Evolutionary conservation across 305 asterid species (phyloP).

Genomic region (Fraxinus albicans): DNA sequence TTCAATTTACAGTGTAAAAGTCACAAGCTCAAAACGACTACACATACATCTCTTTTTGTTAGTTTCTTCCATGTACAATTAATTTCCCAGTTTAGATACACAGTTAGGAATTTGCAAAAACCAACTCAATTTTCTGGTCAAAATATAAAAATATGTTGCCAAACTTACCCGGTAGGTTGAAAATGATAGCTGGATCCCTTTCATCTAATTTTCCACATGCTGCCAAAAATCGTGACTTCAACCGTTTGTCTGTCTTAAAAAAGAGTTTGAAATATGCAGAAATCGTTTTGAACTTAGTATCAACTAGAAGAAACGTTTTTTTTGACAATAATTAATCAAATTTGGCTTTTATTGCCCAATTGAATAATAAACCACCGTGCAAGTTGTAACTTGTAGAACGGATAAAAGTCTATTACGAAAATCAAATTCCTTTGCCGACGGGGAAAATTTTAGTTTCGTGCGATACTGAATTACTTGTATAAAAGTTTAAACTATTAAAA

Average conservation of each 20-base stretch:
- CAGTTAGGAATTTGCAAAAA: background rate
- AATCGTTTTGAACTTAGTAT: background rate
- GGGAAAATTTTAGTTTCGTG: background rate
- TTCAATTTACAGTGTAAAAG: background rate
- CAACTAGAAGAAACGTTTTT: conserved; percentile 21
- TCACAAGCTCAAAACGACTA: no score
- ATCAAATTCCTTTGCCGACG: background rate
- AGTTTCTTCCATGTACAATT: background rate
- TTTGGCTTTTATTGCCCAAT: background rate
- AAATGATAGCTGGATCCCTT: conserved; percentile 19
- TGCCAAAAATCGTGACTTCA: conserved; percentile 17
- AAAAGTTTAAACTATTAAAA: no score
- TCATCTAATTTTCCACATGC: conserved; percentile 12
- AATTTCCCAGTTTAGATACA: background rate
- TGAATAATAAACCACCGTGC: background rate
- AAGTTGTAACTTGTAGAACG: background rate
- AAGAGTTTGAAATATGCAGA: conserved; percentile 29
- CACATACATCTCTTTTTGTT: background rate
- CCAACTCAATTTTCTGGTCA: background rate
- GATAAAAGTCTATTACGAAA: background rate
- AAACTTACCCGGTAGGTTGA: conserved; percentile 17
- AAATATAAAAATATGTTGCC: background rate
- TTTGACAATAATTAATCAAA: conserved; percentile 24
- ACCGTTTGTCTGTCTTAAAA: conserved; percentile 11
- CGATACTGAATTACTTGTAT: background rate